Evolutionary conservation across 2,329 filamentous ascomycete genomes (phyloP).

Genomic region (Penicillium sp.): DNA sequence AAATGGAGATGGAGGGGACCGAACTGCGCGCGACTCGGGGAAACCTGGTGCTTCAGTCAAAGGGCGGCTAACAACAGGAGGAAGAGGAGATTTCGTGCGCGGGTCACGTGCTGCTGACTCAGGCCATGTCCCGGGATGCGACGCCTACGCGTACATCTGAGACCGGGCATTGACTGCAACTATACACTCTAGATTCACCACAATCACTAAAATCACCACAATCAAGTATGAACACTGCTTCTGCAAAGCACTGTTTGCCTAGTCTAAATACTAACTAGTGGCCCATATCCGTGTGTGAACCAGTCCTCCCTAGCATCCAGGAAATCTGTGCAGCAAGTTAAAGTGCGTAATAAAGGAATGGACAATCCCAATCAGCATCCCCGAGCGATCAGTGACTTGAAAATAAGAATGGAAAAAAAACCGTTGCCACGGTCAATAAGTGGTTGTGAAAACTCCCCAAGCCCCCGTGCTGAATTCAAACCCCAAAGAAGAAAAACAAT

Average conservation of each 20-base stretch:
- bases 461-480: constrained; percentile 10
- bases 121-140: constrained; percentile 12
- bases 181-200: neutral
- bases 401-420: constrained; percentile 5
- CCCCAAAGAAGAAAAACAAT: constrained; percentile 6
- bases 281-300: neutral
- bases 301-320: neutral
- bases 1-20: constrained; percentile 41
- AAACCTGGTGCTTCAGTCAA: constrained; percentile 37
- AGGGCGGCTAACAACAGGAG: constrained; percentile 34
- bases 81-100: constrained; percentile 35
- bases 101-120: constrained; percentile 32
- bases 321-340: neutral
- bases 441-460: constrained; percentile 8
- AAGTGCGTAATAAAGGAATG: constrained; percentile 1
- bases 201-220: neutral
- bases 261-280: neutral
- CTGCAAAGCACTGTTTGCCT: neutral
- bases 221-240: neutral
- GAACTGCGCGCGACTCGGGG: constrained; percentile 38
- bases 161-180: neutral
- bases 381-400: neutral
- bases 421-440: neutral
- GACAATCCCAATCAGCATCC: neutral
- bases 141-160: neutral